Evolutionary conservation across 2,329 filamentous ascomycete species (phyloP).

Genomic region (Sordariomycetes sp.): DNA sequence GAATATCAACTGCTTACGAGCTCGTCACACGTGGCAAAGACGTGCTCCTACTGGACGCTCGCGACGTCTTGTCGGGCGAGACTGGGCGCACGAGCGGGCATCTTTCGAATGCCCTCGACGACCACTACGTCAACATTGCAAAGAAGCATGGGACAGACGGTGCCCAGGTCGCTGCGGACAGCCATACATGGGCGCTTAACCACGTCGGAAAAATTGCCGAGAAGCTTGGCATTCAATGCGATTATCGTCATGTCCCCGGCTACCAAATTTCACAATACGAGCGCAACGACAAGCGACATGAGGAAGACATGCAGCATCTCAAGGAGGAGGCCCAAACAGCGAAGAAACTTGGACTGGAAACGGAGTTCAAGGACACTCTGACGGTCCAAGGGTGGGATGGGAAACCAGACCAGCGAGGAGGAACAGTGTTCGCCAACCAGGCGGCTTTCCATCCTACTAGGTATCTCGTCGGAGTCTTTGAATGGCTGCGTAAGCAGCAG

Average conservation of each 20-base stretch:
- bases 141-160: slow-evolving; percentile 36
- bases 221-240: slow-evolving; percentile 38
- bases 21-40: slow-evolving; percentile 33
- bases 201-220: slow-evolving; percentile 33
- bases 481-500: slow-evolving; percentile 33
- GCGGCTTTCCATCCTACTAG: slow-evolving; percentile 44
- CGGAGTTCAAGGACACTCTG: slow-evolving; percentile 19
- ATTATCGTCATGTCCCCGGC: slow-evolving; percentile 34
- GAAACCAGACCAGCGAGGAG: slow-evolving; percentile 34
- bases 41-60: slow-evolving; percentile 38
- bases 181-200: slow-evolving; percentile 38
- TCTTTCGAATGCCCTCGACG: slow-evolving; percentile 38
- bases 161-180: slow-evolving; percentile 34
- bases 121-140: slow-evolving; percentile 34
- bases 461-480: slow-evolving; percentile 37
- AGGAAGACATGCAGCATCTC: slow-evolving; percentile 18
- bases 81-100: slow-evolving; percentile 39
- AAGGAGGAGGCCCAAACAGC: slow-evolving; percentile 29
- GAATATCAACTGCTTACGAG: slow-evolving; percentile 29
- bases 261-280: slow-evolving; percentile 37
- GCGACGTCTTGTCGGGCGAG: slow-evolving; percentile 39
- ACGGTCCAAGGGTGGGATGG: slow-evolving; percentile 37
- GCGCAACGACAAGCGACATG: slow-evolving; percentile 23
- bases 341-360: slow-evolving; percentile 26
- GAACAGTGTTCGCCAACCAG: slow-evolving; percentile 29